These are phyloP conservation scores for Lycium ferocissimum DNA, from an alignment of 257 asterid genomes.

Conservation along the genomic window DNA sequence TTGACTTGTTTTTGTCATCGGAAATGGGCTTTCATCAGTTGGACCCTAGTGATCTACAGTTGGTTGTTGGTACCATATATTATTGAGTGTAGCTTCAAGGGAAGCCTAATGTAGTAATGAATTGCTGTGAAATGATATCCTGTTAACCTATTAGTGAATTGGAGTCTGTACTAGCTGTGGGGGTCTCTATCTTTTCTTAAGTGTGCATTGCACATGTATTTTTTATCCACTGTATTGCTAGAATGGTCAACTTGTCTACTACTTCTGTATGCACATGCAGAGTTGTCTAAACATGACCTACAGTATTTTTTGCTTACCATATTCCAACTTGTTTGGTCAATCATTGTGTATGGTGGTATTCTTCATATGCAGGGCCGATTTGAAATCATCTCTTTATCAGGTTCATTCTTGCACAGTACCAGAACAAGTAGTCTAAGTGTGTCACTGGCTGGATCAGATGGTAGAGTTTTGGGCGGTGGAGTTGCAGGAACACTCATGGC, in stretches of 20 bases:
- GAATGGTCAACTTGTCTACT: neutral
- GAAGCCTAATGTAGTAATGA: neutral
- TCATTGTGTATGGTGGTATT: neutral
- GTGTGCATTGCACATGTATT: neutral
- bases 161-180: neutral
- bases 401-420: slow-evolving; percentile 64
- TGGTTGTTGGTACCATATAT: neutral
- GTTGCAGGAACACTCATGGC: slow-evolving; percentile 86
- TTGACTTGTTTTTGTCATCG: neutral
- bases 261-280: neutral
- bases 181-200: neutral
- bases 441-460: slow-evolving; percentile 76
- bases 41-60: neutral
- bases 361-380: slow-evolving; percentile 69
- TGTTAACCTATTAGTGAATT: neutral
- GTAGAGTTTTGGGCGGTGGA: slow-evolving; percentile 83
- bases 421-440: slow-evolving; percentile 65
- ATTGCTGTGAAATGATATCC: neutral
- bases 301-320: neutral
- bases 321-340: neutral
- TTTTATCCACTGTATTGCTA: neutral
- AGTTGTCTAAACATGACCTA: neutral
- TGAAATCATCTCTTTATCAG: slow-evolving; percentile 75
- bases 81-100: neutral
- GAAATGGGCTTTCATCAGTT: neutral